Conservation (phyloP, 176 grass and related monocot genomes). For the Cymbopogon citratus region DNA sequence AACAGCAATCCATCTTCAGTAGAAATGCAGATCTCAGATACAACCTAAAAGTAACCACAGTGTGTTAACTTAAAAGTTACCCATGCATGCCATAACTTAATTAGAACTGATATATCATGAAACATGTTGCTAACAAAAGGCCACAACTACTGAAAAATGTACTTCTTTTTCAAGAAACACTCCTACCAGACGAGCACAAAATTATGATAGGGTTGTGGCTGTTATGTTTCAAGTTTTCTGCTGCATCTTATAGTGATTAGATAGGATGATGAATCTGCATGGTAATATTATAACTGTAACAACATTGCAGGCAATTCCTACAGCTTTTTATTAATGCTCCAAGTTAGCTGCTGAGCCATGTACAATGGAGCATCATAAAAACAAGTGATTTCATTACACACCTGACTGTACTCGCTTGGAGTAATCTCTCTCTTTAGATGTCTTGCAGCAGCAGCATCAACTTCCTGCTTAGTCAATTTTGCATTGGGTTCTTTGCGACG, state of each 20-base stretch:
- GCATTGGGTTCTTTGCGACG: conserved; percentile 23
- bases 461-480: conserved; percentile 52
- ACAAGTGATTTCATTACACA: conserved; percentile 19
- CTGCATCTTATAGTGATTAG: background rate
- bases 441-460: conserved; percentile 7
- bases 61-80: background rate
- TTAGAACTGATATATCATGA: background rate
- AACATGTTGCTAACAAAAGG: background rate
- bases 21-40: conserved; percentile 37
- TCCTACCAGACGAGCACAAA: background rate
- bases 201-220: background rate
- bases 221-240: background rate
- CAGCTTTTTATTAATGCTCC: background rate
- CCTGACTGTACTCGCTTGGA: conserved; percentile 63
- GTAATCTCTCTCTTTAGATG: conserved; percentile 32
- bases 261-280: background rate
- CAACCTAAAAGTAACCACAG: conserved; percentile 21
- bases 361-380: background rate
- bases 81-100: background rate
- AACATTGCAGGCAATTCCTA: background rate
- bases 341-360: background rate
- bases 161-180: background rate
- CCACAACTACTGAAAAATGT: background rate
- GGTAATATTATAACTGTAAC: background rate
- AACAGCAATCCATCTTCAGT: conserved; percentile 40